Evolutionary conservation across 2,329 filamentous ascomycete genomes (phyloP), one percentile per base, ranked within the genome.

Genomic region (Alternaria viburni): DNA sequence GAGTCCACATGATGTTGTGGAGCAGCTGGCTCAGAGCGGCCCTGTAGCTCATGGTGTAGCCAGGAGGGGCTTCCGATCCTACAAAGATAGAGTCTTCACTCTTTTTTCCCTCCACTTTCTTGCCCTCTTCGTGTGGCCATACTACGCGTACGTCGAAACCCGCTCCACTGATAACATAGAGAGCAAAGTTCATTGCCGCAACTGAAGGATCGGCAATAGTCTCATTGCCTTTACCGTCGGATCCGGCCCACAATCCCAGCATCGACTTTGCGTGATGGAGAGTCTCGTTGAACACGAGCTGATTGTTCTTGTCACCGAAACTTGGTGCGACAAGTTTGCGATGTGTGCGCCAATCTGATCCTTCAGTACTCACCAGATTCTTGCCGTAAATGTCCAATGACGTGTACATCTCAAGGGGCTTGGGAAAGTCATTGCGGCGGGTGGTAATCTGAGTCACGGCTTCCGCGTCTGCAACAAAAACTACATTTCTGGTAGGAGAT

Each of bases 271-370:
- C 86, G 80, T 94, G 91, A 60, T 83, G 80, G 59, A 91, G 81
- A 1, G 86, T 84, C 74, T 92, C 89, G 9, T 80, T 81, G 78
- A 89, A 92, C 2, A 91, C 88, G 25, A 91, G 77, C 13, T 85
- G 83, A 60, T 92, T 90, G 77, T 93, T 94, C 80, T 86, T 89
- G 81, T 95, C 92, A 61, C 90, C 92, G 78, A 95, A 94, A 5
- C 88, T 88, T 0, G 91, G 88, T 26, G 89, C 87, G 1, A 89
- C 90, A 46, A 89, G 86, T 79, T 91, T 93, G 65, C 91, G 87
- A 76, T 95, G 91, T 79, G 87, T 85, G 30, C 89, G 88, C 92
- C 91, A 95, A 26, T 86, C 79, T 1, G 82, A 75, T 1, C 91
- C 91, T 77, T 94, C 91, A 3, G 89, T 88, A 0, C 88, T 88